Evolutionary conservation across 2,329 filamentous ascomycete species (phyloP).

Genomic region (Colletotrichum gigasporum): DNA sequence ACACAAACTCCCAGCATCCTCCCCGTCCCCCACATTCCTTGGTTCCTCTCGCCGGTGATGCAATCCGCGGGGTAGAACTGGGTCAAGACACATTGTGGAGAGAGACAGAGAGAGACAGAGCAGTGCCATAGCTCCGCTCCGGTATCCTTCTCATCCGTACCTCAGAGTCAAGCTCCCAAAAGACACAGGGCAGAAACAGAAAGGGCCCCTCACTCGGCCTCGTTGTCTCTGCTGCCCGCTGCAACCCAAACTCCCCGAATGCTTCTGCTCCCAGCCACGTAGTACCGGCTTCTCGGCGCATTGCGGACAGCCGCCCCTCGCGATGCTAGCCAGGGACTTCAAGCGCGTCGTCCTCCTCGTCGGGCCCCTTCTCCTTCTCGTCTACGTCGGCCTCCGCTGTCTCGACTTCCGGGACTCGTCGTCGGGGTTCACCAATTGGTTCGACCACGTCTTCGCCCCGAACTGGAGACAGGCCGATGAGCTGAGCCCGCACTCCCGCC

Average conservation of each 20-base stretch:
- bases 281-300: not conserved
- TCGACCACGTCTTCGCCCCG: constrained; percentile 17
- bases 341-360: constrained; percentile 42
- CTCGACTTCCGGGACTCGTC: constrained; percentile 1
- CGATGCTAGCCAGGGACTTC: constrained; percentile 45
- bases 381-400: constrained; percentile 37
- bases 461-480: constrained; percentile 26
- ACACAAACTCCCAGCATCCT: not conserved
- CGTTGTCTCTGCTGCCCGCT: not conserved
- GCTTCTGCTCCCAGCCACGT: not conserved
- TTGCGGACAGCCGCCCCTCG: not conserved
- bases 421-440: not conserved
- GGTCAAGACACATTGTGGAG: not conserved
- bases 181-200: not conserved
- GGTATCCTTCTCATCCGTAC: not conserved
- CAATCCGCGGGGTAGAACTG: not conserved
- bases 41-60: not conserved
- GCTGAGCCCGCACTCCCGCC: constrained; percentile 26
- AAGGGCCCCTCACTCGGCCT: not conserved
- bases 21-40: constrained; percentile 7
- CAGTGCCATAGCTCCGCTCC: not conserved
- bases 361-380: constrained; percentile 40
- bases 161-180: not conserved
- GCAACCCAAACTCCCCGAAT: not conserved
- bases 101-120: not conserved